phyloP scores from a whole-genome alignment of 1,284 basidiomycete genomes.

The Ceratobasidium papillatum region DNA sequence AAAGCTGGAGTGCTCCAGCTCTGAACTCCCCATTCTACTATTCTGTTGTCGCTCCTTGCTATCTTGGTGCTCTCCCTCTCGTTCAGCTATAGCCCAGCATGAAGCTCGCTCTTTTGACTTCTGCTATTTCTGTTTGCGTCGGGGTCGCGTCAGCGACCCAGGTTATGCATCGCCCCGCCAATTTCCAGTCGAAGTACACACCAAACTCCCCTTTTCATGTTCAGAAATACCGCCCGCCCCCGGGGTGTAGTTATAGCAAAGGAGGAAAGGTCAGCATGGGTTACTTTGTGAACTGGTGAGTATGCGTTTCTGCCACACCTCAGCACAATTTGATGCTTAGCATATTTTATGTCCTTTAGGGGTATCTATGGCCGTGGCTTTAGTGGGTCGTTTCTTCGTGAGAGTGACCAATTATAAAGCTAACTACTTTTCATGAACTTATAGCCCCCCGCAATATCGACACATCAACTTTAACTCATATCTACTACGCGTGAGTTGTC shows the following conservation, averaged over 20 bases:
- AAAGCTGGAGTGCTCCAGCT: neutral
- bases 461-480: constrained; percentile 11
- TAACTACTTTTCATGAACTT: neutral
- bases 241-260: neutral
- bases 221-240: neutral
- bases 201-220: neutral
- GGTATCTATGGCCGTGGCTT: constrained; percentile 24
- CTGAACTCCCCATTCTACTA: neutral
- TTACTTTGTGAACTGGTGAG: constrained; percentile 58
- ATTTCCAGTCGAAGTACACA: neutral
- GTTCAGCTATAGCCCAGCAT: neutral
- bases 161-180: constrained; percentile 25
- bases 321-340: neutral
- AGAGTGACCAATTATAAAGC: neutral
- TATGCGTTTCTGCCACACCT: neutral
- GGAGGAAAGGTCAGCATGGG: constrained; percentile 63
- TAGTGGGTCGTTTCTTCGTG: neutral
- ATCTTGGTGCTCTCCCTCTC: neutral
- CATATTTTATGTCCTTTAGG: neutral
- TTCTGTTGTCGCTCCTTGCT: neutral
- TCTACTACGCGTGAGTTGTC: constrained; percentile 28
- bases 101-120: constrained; percentile 20
- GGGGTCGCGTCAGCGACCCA: constrained; percentile 1
- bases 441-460: constrained; percentile 14
- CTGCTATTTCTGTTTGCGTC: constrained; percentile 2